Evolutionary conservation across 352 stramenopile genomes (phyloP).

Genomic region (Plasmopara muralis): DNA sequence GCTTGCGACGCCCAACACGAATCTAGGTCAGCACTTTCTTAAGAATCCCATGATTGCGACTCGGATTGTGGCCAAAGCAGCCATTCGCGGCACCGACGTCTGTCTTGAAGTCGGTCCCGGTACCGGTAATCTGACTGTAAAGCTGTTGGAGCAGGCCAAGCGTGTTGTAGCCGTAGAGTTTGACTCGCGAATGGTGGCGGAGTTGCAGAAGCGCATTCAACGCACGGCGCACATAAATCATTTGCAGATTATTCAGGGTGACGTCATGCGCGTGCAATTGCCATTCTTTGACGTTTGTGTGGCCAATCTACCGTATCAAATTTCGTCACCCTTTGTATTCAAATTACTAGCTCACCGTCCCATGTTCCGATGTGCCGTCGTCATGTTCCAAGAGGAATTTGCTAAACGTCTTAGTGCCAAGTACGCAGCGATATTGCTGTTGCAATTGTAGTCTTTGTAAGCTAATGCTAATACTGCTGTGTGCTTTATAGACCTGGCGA

Average conservation of each 20-base stretch:
- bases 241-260: slow-evolving; percentile 98
- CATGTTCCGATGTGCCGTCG: slow-evolving; percentile 98
- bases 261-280: slow-evolving; percentile 98
- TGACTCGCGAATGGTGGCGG: slow-evolving; percentile 98
- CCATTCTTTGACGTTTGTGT: slow-evolving; percentile 99
- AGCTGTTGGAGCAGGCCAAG: slow-evolving; percentile 96
- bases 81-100: slow-evolving; percentile 93
- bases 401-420: slow-evolving; percentile 96
- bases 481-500: slow-evolving; percentile 81
- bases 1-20: slow-evolving; percentile 95
- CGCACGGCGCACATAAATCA: slow-evolving; percentile 92
- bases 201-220: slow-evolving; percentile 98
- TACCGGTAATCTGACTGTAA: slow-evolving; percentile 99
- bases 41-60: slow-evolving; percentile 97
- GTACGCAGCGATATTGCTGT: slow-evolving; percentile 21
- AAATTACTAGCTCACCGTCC: slow-evolving; percentile 97
- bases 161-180: slow-evolving; percentile 98
- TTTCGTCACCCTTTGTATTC: slow-evolving; percentile 98
- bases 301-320: slow-evolving; percentile 99
- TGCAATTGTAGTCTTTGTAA: not conserved
- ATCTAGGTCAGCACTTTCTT: slow-evolving; percentile 98
- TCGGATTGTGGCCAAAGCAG: slow-evolving; percentile 95
- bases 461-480: not conserved
- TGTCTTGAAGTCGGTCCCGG: slow-evolving; percentile 96
- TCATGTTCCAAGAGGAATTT: slow-evolving; percentile 99